These are phyloP conservation scores for Rhodosorus marinus DNA, from an alignment of 23 red algal genomes.

Conservation along the genomic window DNA sequence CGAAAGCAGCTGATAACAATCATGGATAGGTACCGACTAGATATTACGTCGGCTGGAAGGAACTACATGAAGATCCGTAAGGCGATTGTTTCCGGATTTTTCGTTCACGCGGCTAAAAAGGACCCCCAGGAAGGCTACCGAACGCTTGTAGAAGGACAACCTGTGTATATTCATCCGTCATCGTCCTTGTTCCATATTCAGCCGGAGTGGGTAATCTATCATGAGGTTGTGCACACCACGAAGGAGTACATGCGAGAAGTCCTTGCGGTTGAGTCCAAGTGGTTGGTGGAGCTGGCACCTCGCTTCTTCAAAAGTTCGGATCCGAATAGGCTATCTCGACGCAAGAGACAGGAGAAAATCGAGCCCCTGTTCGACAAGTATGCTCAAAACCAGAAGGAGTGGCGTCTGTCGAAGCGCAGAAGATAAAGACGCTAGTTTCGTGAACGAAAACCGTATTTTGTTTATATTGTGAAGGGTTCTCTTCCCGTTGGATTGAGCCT, in stretches of 20 bases:
- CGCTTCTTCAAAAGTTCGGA: constrained; percentile 68
- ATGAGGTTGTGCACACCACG: constrained; percentile 81
- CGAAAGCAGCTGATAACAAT: constrained; percentile 84
- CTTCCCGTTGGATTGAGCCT: too few species aligned
- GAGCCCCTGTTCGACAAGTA: constrained; percentile 87
- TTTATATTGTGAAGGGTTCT: too few species aligned
- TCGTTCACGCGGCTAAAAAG: constrained; percentile 71
- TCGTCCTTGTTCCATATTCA: constrained; percentile 64
- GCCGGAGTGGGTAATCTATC: constrained; percentile 85
- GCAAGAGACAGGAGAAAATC: constrained; percentile 62
- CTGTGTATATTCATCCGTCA: constrained; percentile 87
- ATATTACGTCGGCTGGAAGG: constrained; percentile 23
- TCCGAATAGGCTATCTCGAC: constrained; percentile 53
- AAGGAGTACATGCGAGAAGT: constrained; percentile 94
- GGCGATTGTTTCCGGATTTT: constrained; percentile 80
- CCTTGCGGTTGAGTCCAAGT: constrained; percentile 61
- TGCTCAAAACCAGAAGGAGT: constrained; percentile 81
- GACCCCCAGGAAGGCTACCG: constrained; percentile 71
- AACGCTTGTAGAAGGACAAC: constrained; percentile 43
- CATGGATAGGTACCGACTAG: constrained; percentile 60
- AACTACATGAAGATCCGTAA: constrained; percentile 52
- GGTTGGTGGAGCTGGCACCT: constrained; percentile 77
- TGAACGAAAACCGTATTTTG: too few species aligned
- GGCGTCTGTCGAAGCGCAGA: constrained; percentile 23
- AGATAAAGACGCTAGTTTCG: too few species aligned